phyloP scores from a whole-genome alignment of 176 grass and related monocot genomes.

The Thalia dealbata region DNA sequence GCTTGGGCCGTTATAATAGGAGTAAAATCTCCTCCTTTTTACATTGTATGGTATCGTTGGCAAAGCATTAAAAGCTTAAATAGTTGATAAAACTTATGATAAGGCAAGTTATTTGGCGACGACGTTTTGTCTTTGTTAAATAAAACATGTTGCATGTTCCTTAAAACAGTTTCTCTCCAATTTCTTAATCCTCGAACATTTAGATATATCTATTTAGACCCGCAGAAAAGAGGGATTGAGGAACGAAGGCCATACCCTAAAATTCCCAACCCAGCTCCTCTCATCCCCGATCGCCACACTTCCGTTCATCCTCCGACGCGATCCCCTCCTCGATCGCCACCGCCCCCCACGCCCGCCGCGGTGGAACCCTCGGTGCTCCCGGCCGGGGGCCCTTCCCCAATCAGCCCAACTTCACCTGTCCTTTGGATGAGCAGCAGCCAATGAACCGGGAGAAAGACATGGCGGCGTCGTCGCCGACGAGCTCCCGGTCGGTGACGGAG shows the following conservation, averaged over 20 bases:
- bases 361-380: neutral
- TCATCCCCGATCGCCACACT: neutral
- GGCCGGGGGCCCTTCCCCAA: neutral
- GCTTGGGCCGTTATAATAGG: too few relatives aligned
- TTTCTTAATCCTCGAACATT: neutral
- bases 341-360: neutral
- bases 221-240: neutral
- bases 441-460: conserved; percentile 5
- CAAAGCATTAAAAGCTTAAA: too few relatives aligned
- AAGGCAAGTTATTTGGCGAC: too few relatives aligned
- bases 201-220: neutral
- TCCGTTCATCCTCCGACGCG: neutral
- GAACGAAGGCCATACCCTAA: neutral
- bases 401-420: too few relatives aligned
- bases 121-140: too few relatives aligned
- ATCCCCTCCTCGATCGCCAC: neutral
- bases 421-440: neutral
- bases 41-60: too few relatives aligned
- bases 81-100: too few relatives aligned
- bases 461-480: conserved; percentile 47
- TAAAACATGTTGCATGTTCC: too few relatives aligned
- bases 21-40: too few relatives aligned
- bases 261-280: neutral
- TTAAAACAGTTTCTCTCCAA: too few relatives aligned
- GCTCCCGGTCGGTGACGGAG: conserved; percentile 80